Evolutionary conservation across 371 early-diverging fungal genomes (phyloP).

Genomic region (Apophysomyces elegans): DNA sequence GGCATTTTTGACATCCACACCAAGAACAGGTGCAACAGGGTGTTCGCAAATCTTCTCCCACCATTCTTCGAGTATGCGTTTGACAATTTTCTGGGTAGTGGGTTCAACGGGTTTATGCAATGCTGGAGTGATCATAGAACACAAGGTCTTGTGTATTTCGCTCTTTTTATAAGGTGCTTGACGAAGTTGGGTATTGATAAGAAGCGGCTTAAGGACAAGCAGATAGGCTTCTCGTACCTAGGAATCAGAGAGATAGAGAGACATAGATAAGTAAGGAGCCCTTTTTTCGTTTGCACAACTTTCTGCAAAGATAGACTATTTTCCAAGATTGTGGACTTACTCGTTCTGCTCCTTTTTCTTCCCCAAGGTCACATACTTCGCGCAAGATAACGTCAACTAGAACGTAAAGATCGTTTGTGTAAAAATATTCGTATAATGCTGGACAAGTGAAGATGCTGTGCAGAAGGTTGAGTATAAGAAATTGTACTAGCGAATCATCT

Average conservation of each 20-base stretch:
- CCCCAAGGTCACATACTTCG: slow-evolving; percentile 75
- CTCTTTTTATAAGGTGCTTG: slow-evolving; percentile 55
- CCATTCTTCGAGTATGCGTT: slow-evolving; percentile 61
- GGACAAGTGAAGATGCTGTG: slow-evolving; percentile 66
- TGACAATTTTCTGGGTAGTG: slow-evolving; percentile 41
- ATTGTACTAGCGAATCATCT: slow-evolving; percentile 72
- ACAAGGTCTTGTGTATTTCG: slow-evolving; percentile 51
- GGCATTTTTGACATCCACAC: slow-evolving; percentile 21
- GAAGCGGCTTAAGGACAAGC: slow-evolving; percentile 70
- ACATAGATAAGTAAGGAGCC: neutral
- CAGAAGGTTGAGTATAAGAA: slow-evolving; percentile 75
- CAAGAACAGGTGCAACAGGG: slow-evolving; percentile 22
- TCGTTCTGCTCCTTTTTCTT: slow-evolving; percentile 62
- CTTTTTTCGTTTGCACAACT: neutral
- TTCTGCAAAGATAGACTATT: no score
- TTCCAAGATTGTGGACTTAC: slow-evolving; percentile 25
- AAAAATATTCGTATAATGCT: slow-evolving; percentile 70
- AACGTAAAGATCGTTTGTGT: slow-evolving; percentile 88
- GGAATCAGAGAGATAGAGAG: neutral
- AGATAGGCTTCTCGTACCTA: slow-evolving; percentile 80
- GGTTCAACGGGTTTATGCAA: slow-evolving; percentile 40
- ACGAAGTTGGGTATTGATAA: slow-evolving; percentile 68
- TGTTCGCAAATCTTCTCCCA: slow-evolving; percentile 37
- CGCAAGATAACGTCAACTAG: slow-evolving; percentile 83
- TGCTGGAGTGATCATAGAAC: slow-evolving; percentile 41